These are phyloP conservation scores for Aspergillus costaricaensis DNA, from an alignment of 2,329 filamentous ascomycete genomes.

Conservation along the genomic window DNA sequence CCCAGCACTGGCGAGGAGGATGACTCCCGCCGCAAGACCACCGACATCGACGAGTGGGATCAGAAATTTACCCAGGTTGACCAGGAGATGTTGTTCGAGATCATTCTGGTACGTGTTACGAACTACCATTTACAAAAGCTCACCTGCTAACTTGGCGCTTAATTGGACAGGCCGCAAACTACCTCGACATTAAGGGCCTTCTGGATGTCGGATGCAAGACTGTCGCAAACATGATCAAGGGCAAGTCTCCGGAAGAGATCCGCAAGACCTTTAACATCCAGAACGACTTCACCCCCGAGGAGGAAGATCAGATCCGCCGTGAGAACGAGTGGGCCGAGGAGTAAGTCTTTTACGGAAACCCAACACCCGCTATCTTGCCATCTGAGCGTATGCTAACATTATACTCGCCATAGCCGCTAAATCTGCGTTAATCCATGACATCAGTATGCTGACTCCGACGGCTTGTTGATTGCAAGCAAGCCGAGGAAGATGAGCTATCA, in stretches of 20 bases:
- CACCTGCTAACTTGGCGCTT: constrained; percentile 2
- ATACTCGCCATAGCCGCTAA: constrained; percentile 52
- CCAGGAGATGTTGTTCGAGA: constrained; percentile 99
- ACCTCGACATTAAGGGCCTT: constrained; percentile 97
- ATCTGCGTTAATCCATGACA: neutral
- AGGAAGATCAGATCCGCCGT: constrained; percentile 94
- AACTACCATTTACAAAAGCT: neutral
- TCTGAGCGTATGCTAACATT: constrained; percentile 12
- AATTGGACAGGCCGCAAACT: constrained; percentile 78
- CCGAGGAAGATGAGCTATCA: constrained; percentile 1
- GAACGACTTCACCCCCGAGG: constrained; percentile 98
- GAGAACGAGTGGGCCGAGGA: constrained; percentile 94
- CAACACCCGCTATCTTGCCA: neutral
- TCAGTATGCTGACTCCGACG: constrained; percentile 7
- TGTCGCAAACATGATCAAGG: constrained; percentile 99
- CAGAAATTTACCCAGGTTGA: constrained; percentile 99
- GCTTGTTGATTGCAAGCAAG: constrained; percentile 1
- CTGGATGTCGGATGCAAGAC: constrained; percentile 99
- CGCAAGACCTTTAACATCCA: constrained; percentile 99
- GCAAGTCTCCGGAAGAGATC: constrained; percentile 98
- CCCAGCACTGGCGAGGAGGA: constrained; percentile 79
- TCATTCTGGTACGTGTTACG: constrained; percentile 76
- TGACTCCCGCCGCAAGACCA: constrained; percentile 95
- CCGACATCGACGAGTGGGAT: constrained; percentile 99
- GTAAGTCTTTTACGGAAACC: constrained; percentile 39